Evolutionary conservation across 306 rosid genomes (phyloP).

Genomic region (Trichosanthes truncata): DNA sequence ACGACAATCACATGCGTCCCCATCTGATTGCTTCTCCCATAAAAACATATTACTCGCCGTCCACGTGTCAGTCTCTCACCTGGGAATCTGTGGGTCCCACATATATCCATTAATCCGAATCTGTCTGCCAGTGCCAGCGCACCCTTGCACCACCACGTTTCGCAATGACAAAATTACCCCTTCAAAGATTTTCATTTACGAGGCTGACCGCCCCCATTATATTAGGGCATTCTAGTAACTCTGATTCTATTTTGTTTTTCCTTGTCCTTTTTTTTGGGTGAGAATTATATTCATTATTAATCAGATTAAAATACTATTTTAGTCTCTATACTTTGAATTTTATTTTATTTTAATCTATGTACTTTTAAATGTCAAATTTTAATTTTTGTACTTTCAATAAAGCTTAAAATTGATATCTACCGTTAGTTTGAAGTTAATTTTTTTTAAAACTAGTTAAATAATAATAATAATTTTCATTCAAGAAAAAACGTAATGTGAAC

Average conservation of each 20-base stretch:
- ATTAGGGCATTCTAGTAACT: neutral
- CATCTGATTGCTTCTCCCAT: neutral
- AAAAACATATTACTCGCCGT: neutral
- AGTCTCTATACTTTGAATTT: no score
- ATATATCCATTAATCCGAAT: slow-evolving; percentile 23
- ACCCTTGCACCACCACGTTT: neutral
- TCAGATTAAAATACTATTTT: no score
- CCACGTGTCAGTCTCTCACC: slow-evolving; percentile 21
- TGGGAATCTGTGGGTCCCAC: slow-evolving; percentile 17
- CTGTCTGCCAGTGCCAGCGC: slow-evolving; percentile 31
- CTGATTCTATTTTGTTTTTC: neutral
- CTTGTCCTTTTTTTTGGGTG: neutral
- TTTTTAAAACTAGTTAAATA: no score
- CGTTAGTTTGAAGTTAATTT: no score
- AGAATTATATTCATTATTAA: neutral
- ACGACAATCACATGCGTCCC: neutral
- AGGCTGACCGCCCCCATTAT: neutral
- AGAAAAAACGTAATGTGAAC: no score
- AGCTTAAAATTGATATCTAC: no score
- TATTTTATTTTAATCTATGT: no score
- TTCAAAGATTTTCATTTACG: neutral
- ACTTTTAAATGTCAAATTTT: no score
- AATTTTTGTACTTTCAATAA: no score
- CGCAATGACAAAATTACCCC: neutral
- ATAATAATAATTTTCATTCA: no score